These are phyloP conservation scores for Hamamelis virginiana DNA, from an alignment of 164 flowering plant genomes.

Conservation along the genomic window DNA sequence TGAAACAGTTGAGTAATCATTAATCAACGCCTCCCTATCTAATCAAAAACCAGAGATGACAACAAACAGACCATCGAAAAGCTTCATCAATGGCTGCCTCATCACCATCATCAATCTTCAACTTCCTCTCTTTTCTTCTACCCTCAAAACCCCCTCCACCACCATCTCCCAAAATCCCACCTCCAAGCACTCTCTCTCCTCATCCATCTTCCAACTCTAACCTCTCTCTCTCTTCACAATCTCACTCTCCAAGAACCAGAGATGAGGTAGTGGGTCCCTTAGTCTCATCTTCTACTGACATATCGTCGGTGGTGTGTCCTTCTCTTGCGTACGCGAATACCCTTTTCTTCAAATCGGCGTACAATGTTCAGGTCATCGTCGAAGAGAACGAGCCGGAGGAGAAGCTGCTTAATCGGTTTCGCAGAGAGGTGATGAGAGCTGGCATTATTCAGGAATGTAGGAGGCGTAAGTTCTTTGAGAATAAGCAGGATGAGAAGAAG, in stretches of 20 bases:
- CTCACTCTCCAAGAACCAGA: conserved; percentile 13
- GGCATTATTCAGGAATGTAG: conserved; percentile 68
- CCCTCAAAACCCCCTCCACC: conserved; percentile 31
- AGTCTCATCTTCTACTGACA: conserved; percentile 19
- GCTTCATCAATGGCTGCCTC: conserved; percentile 24
- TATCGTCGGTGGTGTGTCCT: conserved; percentile 56
- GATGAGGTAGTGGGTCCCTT: neutral
- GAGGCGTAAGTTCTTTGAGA: conserved; percentile 61
- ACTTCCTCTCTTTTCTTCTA: conserved; percentile 39
- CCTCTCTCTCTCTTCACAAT: neutral
- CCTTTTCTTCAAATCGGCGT: conserved; percentile 54
- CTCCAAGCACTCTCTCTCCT: neutral
- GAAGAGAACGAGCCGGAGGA: conserved; percentile 78
- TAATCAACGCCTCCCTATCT: neutral
- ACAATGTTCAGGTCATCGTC: conserved; percentile 63
- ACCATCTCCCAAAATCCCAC: conserved; percentile 14
- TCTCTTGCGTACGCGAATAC: conserved; percentile 59
- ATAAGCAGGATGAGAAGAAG: conserved; percentile 65
- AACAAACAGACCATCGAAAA: conserved; percentile 1
- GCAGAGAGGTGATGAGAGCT: conserved; percentile 69
- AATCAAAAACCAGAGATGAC: neutral
- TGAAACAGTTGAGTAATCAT: too few species aligned
- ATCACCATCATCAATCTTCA: conserved; percentile 32
- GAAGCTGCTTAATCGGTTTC: conserved; percentile 54
- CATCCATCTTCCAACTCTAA: neutral